Conservation (phyloP, 495 filamentous ascomycete species). For the Hyaloscypha finlandica region DNA sequence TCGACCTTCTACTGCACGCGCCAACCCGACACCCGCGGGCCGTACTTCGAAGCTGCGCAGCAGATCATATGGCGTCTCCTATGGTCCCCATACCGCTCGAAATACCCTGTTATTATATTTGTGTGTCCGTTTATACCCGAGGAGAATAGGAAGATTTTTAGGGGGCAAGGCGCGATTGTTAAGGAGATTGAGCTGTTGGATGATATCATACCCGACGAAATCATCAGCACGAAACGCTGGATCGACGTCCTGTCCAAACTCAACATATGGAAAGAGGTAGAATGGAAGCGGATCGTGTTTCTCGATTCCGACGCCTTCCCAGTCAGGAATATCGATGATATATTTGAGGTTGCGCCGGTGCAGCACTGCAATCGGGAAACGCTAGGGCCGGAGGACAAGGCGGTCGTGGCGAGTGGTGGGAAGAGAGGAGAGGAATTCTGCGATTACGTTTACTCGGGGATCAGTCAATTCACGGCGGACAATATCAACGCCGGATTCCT, state of each 20-base stretch:
- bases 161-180: conserved; percentile 10
- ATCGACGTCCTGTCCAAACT: conserved; percentile 15
- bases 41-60: conserved; percentile 17
- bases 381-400: conserved; percentile 8
- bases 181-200: conserved; percentile 17
- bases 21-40: conserved; percentile 2
- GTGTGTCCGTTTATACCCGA: conserved; percentile 15
- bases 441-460: conserved; percentile 5
- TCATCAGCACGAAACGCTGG: conserved; percentile 13
- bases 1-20: conserved; percentile 17
- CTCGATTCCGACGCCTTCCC: conserved; percentile 14
- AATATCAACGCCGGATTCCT: conserved; percentile 12
- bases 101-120: conserved; percentile 14
- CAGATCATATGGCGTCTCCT: conserved; percentile 11
- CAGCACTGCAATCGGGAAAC: conserved; percentile 7
- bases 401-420: conserved; percentile 7
- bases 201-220: conserved; percentile 14
- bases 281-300: conserved; percentile 10
- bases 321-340: conserved; percentile 13
- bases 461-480: not conserved
- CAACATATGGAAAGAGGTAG: conserved; percentile 10
- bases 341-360: conserved; percentile 16
- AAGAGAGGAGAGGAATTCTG: conserved; percentile 5
- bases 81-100: conserved; percentile 7
- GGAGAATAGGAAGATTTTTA: conserved; percentile 11